Conservation (phyloP, 257 asterid genomes). For the Salvia miltiorrhiza region DNA sequence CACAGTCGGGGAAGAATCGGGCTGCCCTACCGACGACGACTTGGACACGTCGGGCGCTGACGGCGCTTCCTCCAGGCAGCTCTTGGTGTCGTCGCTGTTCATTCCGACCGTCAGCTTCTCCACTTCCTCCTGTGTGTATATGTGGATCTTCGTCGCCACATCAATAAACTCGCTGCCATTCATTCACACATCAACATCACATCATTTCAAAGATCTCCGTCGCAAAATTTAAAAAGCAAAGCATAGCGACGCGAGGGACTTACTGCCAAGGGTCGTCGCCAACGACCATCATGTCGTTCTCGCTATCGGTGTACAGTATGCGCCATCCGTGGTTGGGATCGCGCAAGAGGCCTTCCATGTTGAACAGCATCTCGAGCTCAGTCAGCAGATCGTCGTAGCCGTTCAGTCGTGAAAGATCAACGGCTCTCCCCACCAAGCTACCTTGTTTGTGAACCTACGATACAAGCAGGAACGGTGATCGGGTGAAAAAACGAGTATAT, state of each 20-base stretch:
- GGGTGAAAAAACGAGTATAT: background rate
- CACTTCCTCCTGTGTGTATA: slow-evolving; percentile 89
- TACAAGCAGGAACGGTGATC: slow-evolving; percentile 26
- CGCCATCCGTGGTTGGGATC: slow-evolving; percentile 89
- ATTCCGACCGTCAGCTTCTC: slow-evolving; percentile 75
- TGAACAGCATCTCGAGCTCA: slow-evolving; percentile 79
- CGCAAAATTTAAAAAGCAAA: background rate
- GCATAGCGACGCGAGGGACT: slow-evolving; percentile 29
- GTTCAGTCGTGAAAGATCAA: slow-evolving; percentile 71
- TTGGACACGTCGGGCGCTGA: slow-evolving; percentile 52
- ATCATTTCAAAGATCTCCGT: too few relatives aligned
- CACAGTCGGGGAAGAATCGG: slow-evolving; percentile 50
- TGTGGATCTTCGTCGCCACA: slow-evolving; percentile 79
- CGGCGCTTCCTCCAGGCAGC: slow-evolving; percentile 91
- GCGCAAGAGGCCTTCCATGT: slow-evolving; percentile 83
- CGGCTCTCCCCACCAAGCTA: slow-evolving; percentile 89
- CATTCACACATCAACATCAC: too few relatives aligned
- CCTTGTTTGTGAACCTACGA: slow-evolving; percentile 97
- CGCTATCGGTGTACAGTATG: slow-evolving; percentile 85
- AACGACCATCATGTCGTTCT: slow-evolving; percentile 95
- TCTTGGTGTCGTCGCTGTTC: slow-evolving; percentile 81
- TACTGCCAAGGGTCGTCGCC: slow-evolving; percentile 99
- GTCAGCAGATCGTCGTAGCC: slow-evolving; percentile 63
- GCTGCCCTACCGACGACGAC: slow-evolving; percentile 79
- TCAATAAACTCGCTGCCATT: slow-evolving; percentile 75